Percentiles rank a stretch among this genome's conserved stretches.
These are phyloP conservation scores for Benincasa hispida DNA, from an alignment of 306 rosid species.

Conservation along the genomic window DNA sequence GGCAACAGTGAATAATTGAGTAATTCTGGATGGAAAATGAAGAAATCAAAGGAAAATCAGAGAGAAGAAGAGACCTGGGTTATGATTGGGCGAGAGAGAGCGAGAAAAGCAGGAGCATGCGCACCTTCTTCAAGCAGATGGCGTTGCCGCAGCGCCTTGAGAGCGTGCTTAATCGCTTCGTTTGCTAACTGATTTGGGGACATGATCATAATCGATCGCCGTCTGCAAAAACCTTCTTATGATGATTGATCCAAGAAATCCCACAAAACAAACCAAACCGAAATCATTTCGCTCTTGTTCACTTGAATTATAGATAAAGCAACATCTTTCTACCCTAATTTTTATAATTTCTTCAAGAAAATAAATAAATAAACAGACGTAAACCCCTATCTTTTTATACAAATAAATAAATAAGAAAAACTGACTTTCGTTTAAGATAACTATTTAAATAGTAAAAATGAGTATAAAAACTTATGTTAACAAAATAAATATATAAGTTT, in stretches of 20 bases:
- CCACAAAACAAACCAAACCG: too few relatives aligned
- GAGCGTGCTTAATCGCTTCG: slow-evolving; percentile 65
- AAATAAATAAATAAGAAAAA: too few relatives aligned
- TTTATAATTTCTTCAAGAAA: neutral
- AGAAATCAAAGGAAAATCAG: neutral
- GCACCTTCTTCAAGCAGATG: slow-evolving; percentile 96
- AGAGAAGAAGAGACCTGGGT: slow-evolving; percentile 38
- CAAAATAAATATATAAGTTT: too few relatives aligned
- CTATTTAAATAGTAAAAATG: too few relatives aligned
- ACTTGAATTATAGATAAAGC: neutral
- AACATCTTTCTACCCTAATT: neutral
- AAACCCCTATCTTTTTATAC: too few relatives aligned
- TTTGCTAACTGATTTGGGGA: slow-evolving; percentile 27
- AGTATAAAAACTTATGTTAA: too few relatives aligned
- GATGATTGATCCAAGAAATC: slow-evolving; percentile 14
- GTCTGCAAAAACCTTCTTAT: neutral
- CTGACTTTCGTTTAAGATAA: too few relatives aligned
- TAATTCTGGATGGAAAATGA: neutral
- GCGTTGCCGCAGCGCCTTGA: slow-evolving; percentile 70
- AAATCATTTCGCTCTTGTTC: neutral
- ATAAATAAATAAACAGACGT: neutral
- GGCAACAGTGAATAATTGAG: neutral
- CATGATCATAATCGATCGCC: neutral
- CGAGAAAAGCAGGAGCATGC: slow-evolving; percentile 71
- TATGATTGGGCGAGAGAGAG: slow-evolving; percentile 58